These are phyloP conservation scores for Dovyalis caffra DNA, from an alignment of 345 rosid genomes.

Conservation along the genomic window DNA sequence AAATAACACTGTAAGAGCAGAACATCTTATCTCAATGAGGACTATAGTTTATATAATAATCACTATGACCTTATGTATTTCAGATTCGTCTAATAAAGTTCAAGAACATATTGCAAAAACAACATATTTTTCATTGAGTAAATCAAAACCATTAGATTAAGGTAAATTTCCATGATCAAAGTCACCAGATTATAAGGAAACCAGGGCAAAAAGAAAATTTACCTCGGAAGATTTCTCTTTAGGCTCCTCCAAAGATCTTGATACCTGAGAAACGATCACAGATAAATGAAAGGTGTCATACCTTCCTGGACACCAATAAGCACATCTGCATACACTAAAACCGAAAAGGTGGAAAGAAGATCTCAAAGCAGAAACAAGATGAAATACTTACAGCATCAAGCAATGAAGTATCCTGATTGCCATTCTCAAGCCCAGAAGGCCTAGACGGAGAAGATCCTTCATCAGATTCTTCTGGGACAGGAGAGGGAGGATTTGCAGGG, in stretches of 20 bases:
- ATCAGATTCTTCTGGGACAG: constrained; percentile 90
- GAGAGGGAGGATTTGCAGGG: constrained; percentile 84
- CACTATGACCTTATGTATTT: neutral
- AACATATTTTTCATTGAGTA: neutral
- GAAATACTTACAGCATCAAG: constrained; percentile 49
- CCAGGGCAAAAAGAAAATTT: constrained; percentile 4
- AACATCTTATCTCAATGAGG: neutral
- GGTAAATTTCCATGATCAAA: neutral
- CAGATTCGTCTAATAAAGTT: neutral
- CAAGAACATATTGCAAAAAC: neutral
- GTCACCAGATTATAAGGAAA: neutral
- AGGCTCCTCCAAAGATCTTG: constrained; percentile 56
- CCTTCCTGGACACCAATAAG: neutral
- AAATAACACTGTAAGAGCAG: neutral
- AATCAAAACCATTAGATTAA: neutral
- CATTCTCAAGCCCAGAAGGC: constrained; percentile 51
- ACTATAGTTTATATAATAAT: neutral
- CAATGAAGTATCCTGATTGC: constrained; percentile 34
- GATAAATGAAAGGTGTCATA: neutral
- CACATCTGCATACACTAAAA: neutral
- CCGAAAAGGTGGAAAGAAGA: neutral
- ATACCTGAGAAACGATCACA: constrained; percentile 40
- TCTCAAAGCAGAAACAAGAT: constrained; percentile 2
- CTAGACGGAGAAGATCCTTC: constrained; percentile 70
- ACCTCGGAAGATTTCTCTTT: constrained; percentile 64